Percentiles rank a stretch among this genome's conserved stretches.
These are phyloP conservation scores for Neofusicoccum laricinum DNA, from an alignment of 2,329 filamentous ascomycete species.

Conservation along the genomic window DNA sequence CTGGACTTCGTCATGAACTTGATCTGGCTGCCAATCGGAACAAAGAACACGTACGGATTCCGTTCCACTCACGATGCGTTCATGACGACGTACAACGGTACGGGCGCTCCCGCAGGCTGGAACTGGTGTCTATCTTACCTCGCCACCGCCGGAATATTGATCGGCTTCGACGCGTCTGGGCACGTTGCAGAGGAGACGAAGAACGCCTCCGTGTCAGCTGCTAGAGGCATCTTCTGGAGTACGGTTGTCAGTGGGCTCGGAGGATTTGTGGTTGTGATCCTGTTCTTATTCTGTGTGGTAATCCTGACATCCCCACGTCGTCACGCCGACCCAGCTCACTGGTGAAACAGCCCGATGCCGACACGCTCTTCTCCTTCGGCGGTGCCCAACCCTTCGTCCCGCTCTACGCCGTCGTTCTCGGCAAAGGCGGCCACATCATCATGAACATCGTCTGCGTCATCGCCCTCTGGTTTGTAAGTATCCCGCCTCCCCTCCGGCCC, in stretches of 20 bases:
- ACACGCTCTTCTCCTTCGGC: constrained; percentile 52
- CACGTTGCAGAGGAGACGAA: constrained; percentile 62
- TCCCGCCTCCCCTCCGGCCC: background rate
- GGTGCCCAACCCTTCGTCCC: constrained; percentile 59
- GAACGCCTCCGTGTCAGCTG: constrained; percentile 55
- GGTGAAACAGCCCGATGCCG: constrained; percentile 45
- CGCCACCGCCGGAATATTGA: constrained; percentile 59
- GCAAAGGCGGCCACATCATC: constrained; percentile 56
- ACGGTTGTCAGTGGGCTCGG: constrained; percentile 56
- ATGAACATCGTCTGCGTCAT: constrained; percentile 59
- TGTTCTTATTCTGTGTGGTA: constrained; percentile 55
- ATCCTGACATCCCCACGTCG: background rate
- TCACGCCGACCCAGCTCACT: too few relatives aligned
- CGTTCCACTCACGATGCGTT: constrained; percentile 59
- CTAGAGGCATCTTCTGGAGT: constrained; percentile 60
- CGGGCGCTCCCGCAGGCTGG: constrained; percentile 52
- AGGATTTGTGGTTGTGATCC: constrained; percentile 54
- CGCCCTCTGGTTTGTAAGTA: constrained; percentile 47
- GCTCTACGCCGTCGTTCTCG: constrained; percentile 56
- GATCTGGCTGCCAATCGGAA: constrained; percentile 60
- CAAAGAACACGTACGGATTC: constrained; percentile 56
- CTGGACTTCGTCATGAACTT: constrained; percentile 60
- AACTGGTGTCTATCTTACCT: constrained; percentile 63
- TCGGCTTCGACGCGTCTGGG: constrained; percentile 60
- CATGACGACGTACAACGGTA: constrained; percentile 57